A percentile compares a stretch with the other conserved stretches of the same genome.
Conservation (phyloP, 768 basidiomycete species). For the Podaxis carcinomalis region DNA sequence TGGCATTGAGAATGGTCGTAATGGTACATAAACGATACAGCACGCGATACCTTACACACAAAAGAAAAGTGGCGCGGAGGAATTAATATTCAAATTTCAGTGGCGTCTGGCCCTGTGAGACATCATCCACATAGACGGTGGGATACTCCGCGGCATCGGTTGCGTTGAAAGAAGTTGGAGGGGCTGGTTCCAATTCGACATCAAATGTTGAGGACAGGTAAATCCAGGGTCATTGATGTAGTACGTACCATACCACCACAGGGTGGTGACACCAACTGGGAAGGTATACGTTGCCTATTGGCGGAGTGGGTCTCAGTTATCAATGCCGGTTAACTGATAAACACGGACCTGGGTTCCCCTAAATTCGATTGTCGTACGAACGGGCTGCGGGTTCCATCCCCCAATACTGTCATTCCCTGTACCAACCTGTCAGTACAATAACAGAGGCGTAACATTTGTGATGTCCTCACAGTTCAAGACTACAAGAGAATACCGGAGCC, state of each 20-base stretch:
- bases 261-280: slow-evolving; percentile 64
- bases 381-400: slow-evolving; percentile 51
- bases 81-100: not conserved
- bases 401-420: slow-evolving; percentile 45
- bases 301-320: not conserved
- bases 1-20: not conserved
- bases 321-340: not conserved
- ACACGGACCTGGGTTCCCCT: slow-evolving; percentile 51
- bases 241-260: slow-evolving; percentile 39
- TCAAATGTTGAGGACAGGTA: not conserved
- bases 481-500: slow-evolving; percentile 63
- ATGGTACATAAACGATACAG: not conserved
- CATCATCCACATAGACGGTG: not conserved
- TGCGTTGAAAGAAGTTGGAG: slow-evolving; percentile 3
- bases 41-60: not conserved
- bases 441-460: not conserved
- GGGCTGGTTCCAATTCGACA: not conserved
- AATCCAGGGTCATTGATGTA: not conserved
- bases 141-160: not conserved
- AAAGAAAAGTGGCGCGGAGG: not conserved
- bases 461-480: slow-evolving; percentile 55
- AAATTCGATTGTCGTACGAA: slow-evolving; percentile 59
- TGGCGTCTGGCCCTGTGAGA: not conserved
- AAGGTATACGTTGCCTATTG: slow-evolving; percentile 61
- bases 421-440: not conserved